Base-by-base conservation (phyloP, 345 rosid species). In the Salix suchowensis region DNA sequence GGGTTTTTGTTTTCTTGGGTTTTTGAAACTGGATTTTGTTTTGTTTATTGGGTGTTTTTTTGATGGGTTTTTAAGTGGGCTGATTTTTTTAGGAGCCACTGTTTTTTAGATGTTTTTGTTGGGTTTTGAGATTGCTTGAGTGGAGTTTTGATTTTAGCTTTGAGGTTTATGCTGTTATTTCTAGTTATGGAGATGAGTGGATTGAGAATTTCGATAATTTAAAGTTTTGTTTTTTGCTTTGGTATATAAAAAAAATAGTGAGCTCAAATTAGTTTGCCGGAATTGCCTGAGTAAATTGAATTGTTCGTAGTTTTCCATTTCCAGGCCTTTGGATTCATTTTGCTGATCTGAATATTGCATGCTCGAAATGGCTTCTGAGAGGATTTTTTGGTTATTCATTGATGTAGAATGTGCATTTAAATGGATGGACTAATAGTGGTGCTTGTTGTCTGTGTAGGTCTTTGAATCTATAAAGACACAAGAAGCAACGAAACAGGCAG, bases 401-500 rank as follows among this genome's bases (percentile, higher is more conserved):
- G 23, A 72, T 36, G 40, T n/a, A n/a, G 15, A 72, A 72, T 24
- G 48, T 15, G 14, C 23, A 42, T 58, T 39, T 60, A 9, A 34
- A 48, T 36, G 28, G 9, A 28, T 36, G 19, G 1, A 28, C 21
- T 44, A 26, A 15, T 7, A 28, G 61, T 19, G 69, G 16, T n/a
- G 58, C 21, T 78, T 39, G n/a, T 15, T 72, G 71, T 72, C 79
- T 48, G 14, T 79, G 68, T 62, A 93, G 99, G 91, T 86, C 26
- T 93, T 96, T 91, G 97, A 93, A 80, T 40, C 75, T 36, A 85
- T 92, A 58, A 91, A 91, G 88, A 89, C 88, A 72, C 89, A 84
- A 81, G 99, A 96, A 75, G 95, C 90, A 81, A 96, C 98, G 24
- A 91, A 87, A 78, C 94, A 87, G 81, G 75, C 88, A 44, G 97